Conservation (phyloP, 192 early-diverging fungal species). For the Fimicolochytrium jonesii region DNA sequence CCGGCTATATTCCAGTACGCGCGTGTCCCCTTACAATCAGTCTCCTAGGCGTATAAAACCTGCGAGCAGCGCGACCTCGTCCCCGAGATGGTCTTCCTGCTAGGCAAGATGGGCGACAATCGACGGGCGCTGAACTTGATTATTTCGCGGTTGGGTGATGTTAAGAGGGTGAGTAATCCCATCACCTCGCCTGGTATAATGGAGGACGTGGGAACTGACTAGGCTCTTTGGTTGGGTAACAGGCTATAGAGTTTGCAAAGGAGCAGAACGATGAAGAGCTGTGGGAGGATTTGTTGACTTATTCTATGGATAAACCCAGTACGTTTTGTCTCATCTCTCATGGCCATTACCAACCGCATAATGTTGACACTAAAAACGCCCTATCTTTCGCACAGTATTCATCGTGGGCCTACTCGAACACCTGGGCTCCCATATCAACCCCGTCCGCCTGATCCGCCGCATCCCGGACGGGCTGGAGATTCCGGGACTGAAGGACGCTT, state of each 20-base stretch:
- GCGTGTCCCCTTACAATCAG: not conserved
- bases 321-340: no score
- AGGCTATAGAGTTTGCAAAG: slow-evolving; percentile 97
- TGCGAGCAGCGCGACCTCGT: slow-evolving; percentile 86
- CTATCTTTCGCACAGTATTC: slow-evolving; percentile 55
- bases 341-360: no score
- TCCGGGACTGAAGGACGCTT: slow-evolving; percentile 70
- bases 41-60: slow-evolving; percentile 62
- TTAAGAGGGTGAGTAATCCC: slow-evolving; percentile 59
- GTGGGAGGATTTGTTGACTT: slow-evolving; percentile 93
- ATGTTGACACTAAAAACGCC: not conserved
- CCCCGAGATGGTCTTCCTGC: slow-evolving; percentile 95
- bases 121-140: slow-evolving; percentile 89
- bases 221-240: no score
- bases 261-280: slow-evolving; percentile 93
- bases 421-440: slow-evolving; percentile 80
- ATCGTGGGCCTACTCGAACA: slow-evolving; percentile 90
- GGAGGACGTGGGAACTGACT: no score
- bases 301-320: slow-evolving; percentile 94
- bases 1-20: no score
- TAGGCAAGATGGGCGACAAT: slow-evolving; percentile 97
- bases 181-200: no score
- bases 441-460: slow-evolving; percentile 69
- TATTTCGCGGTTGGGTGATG: slow-evolving; percentile 84
- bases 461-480: slow-evolving; percentile 80